phyloP scores from a whole-genome alignment of 345 rosid species.

The Carallia brachiata region DNA sequence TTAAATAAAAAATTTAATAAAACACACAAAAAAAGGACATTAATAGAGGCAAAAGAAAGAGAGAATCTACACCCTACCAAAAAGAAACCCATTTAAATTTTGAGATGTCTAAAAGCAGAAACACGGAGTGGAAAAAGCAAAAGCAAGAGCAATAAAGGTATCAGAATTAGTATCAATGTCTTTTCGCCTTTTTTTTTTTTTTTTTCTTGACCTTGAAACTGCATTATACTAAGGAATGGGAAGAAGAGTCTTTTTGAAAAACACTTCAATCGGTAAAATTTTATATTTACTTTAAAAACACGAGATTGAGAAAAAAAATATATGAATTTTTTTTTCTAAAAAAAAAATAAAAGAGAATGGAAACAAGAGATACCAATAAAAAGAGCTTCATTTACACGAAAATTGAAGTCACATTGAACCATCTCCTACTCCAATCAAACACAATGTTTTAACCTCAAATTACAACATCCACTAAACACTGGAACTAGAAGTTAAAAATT shows the following conservation, averaged over 20 bases:
- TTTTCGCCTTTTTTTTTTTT: not conserved
- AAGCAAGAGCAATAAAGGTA: not conserved
- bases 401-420: slow-evolving; percentile 34
- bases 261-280: no score
- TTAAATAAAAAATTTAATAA: no score
- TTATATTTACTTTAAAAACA: no score
- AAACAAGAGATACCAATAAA: not conserved
- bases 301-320: no score
- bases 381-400: slow-evolving; percentile 34
- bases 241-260: no score
- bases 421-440: not conserved
- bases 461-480: slow-evolving; percentile 7
- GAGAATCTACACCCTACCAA: no score
- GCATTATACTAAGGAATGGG: no score
- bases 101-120: not conserved
- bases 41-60: no score
- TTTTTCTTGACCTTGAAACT: not conserved
- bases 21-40: no score
- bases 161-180: not conserved
- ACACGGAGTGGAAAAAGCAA: not conserved
- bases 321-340: no score
- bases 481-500: slow-evolving; percentile 6
- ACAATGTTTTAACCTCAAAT: not conserved
- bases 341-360: no score
- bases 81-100: not conserved